phyloP scores from a whole-genome alignment of 768 basidiomycete genomes.

The Mycena filopes region DNA sequence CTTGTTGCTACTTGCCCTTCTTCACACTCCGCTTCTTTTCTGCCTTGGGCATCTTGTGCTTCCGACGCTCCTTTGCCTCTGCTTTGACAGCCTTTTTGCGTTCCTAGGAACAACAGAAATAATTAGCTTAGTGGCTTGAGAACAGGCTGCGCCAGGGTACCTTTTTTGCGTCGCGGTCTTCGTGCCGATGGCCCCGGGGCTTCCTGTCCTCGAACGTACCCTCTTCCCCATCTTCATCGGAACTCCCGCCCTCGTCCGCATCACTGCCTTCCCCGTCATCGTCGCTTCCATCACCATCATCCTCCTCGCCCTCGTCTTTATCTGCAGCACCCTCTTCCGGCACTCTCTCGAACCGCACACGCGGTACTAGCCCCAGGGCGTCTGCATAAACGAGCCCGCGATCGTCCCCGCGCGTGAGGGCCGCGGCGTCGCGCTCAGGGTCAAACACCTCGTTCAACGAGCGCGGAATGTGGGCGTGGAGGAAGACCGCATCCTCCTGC shows the following conservation, averaged over 20 bases:
- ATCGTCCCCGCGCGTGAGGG: constrained; percentile 75
- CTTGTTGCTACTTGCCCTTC: constrained; percentile 50
- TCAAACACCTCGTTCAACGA: constrained; percentile 93
- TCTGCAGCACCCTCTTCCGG: not conserved
- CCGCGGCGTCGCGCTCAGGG: constrained; percentile 91
- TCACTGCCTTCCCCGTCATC: constrained; percentile 44
- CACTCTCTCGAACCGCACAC: not conserved
- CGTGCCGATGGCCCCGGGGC: constrained; percentile 77
- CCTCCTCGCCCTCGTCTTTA: constrained; percentile 34
- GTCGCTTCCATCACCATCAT: constrained; percentile 40
- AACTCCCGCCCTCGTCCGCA: constrained; percentile 44
- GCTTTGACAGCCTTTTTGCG: constrained; percentile 66
- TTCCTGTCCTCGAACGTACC: constrained; percentile 58
- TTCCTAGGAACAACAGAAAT: constrained; percentile 63
- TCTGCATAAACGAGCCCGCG: constrained; percentile 86
- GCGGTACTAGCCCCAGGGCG: constrained; percentile 78
- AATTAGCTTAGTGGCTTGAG: constrained; percentile 20
- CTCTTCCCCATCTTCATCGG: constrained; percentile 45
- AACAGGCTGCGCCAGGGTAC: constrained; percentile 46
- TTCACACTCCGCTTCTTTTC: constrained; percentile 93
- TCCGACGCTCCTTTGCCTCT: constrained; percentile 61
- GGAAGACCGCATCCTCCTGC: constrained; percentile 90
- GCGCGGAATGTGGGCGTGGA: constrained; percentile 92
- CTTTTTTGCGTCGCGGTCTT: constrained; percentile 93
- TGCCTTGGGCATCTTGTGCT: constrained; percentile 94